Evolutionary conservation across 306 rosid species (phyloP).

Genomic region (Vachellia pachyceras): DNA sequence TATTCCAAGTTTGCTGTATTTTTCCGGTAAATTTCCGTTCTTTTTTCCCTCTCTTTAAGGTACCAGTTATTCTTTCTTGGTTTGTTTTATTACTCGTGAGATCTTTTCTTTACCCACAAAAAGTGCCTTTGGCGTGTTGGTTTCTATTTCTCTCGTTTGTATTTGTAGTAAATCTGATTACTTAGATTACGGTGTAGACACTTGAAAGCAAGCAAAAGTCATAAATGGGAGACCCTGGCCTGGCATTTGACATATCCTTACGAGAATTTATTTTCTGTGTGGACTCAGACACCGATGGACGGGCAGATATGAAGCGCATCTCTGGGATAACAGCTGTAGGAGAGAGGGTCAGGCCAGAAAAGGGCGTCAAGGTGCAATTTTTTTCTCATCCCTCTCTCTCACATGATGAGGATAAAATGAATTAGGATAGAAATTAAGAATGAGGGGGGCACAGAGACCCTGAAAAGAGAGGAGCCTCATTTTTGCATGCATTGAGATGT

Average conservation of each 20-base stretch:
- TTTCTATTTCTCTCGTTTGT: neutral
- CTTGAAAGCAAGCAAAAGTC: neutral
- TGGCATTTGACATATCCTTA: neutral
- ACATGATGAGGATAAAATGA: neutral
- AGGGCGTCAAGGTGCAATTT: constrained; percentile 84
- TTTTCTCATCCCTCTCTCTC: neutral
- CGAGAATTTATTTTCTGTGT: neutral
- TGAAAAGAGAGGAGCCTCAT: constrained; percentile 32
- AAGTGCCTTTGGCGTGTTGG: neutral
- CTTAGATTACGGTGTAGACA: neutral
- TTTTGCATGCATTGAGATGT: no score
- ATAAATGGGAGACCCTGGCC: constrained; percentile 8
- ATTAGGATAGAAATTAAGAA: neutral
- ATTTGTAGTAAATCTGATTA: neutral
- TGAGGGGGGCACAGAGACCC: neutral
- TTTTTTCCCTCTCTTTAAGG: neutral
- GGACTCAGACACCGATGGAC: constrained; percentile 86
- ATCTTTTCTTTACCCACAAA: neutral
- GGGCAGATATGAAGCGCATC: constrained; percentile 98
- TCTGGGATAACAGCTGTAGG: constrained; percentile 96
- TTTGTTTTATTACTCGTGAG: neutral
- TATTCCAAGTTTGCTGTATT: neutral
- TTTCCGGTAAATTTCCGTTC: neutral
- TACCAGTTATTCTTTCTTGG: neutral
- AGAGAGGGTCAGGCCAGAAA: constrained; percentile 89